These are phyloP conservation scores for Serendipita sp. DNA, from an alignment of 768 basidiomycete species.

Conservation along the genomic window DNA sequence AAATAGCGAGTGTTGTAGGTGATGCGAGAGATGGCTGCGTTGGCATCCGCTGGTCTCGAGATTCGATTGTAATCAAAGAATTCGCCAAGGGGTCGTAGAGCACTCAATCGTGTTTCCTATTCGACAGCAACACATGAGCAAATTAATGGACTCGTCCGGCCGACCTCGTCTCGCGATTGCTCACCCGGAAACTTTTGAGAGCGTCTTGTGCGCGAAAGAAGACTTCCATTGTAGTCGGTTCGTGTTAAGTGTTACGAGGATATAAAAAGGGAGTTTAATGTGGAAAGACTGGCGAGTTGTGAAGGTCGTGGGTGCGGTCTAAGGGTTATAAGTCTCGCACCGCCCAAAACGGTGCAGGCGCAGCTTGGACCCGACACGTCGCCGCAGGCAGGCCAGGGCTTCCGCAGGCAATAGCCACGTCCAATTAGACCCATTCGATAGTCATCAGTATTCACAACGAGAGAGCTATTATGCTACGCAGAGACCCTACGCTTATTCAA, in stretches of 20 bases:
- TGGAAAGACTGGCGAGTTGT: slow-evolving; percentile 6
- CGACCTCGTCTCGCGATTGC: slow-evolving; percentile 19
- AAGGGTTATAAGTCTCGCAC: background rate
- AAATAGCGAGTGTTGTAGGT: slow-evolving; percentile 16
- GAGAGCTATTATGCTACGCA: slow-evolving; percentile 43
- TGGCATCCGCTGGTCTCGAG: slow-evolving; percentile 70
- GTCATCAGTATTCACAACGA: too few species aligned
- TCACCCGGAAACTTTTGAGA: slow-evolving; percentile 53
- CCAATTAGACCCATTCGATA: too few species aligned
- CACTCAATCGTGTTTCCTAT: slow-evolving; percentile 67
- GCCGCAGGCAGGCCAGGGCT: background rate
- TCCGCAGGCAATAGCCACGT: background rate
- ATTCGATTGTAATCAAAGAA: slow-evolving; percentile 76
- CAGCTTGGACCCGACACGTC: background rate
- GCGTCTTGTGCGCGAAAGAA: slow-evolving; percentile 51
- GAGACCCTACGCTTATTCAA: slow-evolving; percentile 58
- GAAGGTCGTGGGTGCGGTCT: slow-evolving; percentile 7
- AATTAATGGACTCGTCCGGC: background rate
- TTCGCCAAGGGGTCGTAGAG: slow-evolving; percentile 53
- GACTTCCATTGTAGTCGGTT: slow-evolving; percentile 39
- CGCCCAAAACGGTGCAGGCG: background rate
- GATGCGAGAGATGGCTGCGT: slow-evolving; percentile 46
- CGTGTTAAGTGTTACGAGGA: background rate
- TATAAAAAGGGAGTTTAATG: background rate
- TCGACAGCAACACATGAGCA: slow-evolving; percentile 1